Conservation (phyloP, 2,329 filamentous ascomycete genomes). For the Penicillium glabrum region DNA sequence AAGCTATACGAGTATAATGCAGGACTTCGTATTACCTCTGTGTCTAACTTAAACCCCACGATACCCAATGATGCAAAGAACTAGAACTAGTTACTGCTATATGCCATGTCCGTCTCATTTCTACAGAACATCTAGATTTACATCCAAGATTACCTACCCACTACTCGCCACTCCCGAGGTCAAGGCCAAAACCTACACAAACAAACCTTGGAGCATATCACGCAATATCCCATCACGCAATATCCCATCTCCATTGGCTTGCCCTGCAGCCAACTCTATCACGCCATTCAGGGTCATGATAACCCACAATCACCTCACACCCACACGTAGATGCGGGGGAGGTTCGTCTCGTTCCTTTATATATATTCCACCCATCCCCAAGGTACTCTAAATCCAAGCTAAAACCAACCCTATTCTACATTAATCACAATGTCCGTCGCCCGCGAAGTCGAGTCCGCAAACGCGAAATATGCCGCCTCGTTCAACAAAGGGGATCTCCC, state of each 20-base stretch:
- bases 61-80: too few species aligned
- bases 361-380: slow-evolving; percentile 7
- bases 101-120: too few species aligned
- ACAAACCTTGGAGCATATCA: neutral
- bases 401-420: neutral
- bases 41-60: too few species aligned
- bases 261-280: slow-evolving; percentile 2
- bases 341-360: neutral
- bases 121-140: too few species aligned
- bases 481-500: slow-evolving; percentile 68
- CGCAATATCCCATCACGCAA: neutral
- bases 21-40: too few species aligned
- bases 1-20: too few species aligned
- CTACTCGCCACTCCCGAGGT: neutral
- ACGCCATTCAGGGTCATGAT: slow-evolving; percentile 11
- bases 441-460: slow-evolving; percentile 57
- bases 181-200: neutral
- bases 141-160: neutral
- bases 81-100: too few species aligned
- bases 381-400: neutral
- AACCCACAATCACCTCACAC: slow-evolving; percentile 15
- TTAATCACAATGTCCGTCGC: slow-evolving; percentile 26
- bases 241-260: neutral
- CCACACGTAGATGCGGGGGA: slow-evolving; percentile 11
- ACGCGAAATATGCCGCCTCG: slow-evolving; percentile 55